A percentile compares a stretch with the other conserved stretches of the same genome.
Evolutionary conservation across 176 grass and related monocot species (phyloP).

Genomic region (Puccinellia tenuiflora): DNA sequence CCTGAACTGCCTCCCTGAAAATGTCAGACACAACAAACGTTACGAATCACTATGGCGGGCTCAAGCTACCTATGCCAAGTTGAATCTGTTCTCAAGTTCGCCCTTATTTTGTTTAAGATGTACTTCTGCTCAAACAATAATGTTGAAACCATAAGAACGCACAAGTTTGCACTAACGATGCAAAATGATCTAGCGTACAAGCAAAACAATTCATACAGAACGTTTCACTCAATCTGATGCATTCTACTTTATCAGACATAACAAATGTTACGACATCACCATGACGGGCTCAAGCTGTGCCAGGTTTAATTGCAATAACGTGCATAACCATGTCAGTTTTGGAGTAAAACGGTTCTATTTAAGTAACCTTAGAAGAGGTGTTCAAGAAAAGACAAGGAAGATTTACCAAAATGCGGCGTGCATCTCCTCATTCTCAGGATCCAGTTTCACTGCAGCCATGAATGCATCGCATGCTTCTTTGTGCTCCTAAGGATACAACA

Average conservation of each 20-base stretch:
- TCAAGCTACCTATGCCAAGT: neutral
- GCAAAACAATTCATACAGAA: neutral
- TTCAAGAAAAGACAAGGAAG: neutral
- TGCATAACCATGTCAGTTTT: neutral
- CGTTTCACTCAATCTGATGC: no score
- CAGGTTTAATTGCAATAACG: neutral
- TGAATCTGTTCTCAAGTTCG: neutral
- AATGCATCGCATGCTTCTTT: conserved; percentile 24
- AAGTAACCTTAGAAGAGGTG: neutral
- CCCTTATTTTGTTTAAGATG: neutral
- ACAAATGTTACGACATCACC: no score
- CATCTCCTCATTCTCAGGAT: conserved; percentile 27
- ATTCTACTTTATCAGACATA: no score
- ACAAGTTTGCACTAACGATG: neutral
- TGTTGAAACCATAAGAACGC: neutral
- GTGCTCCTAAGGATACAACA: conserved; percentile 17
- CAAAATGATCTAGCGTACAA: no score
- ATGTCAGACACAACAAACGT: neutral
- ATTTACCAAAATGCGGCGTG: conserved; percentile 22
- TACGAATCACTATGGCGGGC: neutral
- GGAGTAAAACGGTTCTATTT: neutral
- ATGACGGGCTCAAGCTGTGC: no score
- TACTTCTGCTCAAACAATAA: neutral
- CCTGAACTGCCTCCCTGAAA: conserved; percentile 27
- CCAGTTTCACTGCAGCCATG: conserved; percentile 30